A percentile compares a stretch with the other conserved stretches of the same genome.
These are phyloP conservation scores for Metarhizium guizhouense DNA, from an alignment of 2,329 filamentous ascomycete genomes.

Conservation along the genomic window DNA sequence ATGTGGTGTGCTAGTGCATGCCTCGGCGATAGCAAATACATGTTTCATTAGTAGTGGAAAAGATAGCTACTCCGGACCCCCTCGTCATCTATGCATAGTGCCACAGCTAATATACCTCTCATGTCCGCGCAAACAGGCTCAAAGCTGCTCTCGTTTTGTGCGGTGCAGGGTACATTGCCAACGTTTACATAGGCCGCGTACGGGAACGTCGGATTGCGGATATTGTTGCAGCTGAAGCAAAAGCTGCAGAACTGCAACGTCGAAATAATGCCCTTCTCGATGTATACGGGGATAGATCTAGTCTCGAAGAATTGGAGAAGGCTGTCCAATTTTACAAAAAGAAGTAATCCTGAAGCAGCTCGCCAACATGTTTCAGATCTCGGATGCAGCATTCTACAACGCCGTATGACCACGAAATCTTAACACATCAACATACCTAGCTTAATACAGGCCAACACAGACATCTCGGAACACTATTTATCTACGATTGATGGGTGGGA, in stretches of 20 bases:
- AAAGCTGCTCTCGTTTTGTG: constrained; percentile 18
- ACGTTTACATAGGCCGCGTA: constrained; percentile 20
- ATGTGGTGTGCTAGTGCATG: too few species aligned
- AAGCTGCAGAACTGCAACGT: constrained; percentile 25
- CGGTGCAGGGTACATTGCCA: constrained; percentile 26
- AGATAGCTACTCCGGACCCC: too few species aligned
- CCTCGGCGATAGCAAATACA: too few species aligned
- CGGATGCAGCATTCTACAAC: neutral
- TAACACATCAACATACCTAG: neutral
- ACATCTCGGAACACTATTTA: too few species aligned
- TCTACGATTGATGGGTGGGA: too few species aligned
- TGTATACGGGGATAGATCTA: constrained; percentile 40
- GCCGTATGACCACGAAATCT: neutral
- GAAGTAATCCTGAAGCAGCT: constrained; percentile 6
- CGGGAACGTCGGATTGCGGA: constrained; percentile 18
- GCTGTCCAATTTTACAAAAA: constrained; percentile 38
- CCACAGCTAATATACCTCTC: neutral
- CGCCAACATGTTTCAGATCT: neutral
- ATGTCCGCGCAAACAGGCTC: neutral
- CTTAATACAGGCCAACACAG: too few species aligned
- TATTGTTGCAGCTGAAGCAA: constrained; percentile 17
- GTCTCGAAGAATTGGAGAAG: constrained; percentile 37
- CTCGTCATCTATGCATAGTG: neutral
- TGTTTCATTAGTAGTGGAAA: neutral
- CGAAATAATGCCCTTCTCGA: constrained; percentile 36